Base-by-base conservation (phyloP, 257 asterid species). In the Solanum pimpinellifolium region DNA sequence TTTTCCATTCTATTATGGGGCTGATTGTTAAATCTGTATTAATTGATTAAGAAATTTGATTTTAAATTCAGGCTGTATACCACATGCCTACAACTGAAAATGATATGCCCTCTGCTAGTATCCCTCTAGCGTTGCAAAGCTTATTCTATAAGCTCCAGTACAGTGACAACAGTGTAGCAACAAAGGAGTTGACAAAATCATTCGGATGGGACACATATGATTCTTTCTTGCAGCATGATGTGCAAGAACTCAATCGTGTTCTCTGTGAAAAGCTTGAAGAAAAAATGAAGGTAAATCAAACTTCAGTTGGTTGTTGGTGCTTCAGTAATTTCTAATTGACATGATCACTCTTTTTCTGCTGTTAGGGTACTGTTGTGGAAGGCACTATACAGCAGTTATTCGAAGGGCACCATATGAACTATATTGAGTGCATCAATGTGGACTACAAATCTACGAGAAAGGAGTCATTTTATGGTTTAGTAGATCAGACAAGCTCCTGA, bases 181-280 rank as follows among this genome's bases (percentile, higher is more conserved):
- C 99, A 56, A 97, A 97, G 89, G 99, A 95, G 88, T 91, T 95
- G 94, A 97, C 99, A 31, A 95, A 94, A 88, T 97, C 99, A 46
- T 97, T 97, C 93, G 99, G 99, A 89, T 95, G 99, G 99, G 99
- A 95, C 90, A 95, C 98, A 6, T 93, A 94, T 89, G 99, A 97
- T 91, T 97, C 99, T 83, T 97, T 97, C 88, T 89, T 95, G 98
- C 99, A 97, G 91, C 99, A 97, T 89, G 99, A 97, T 60, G 98
- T 95, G 90, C 99, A 97, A 93, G 99, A 97, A 93, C 96, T 97
- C n/a, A 97, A 97, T 90, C 87, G 99, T 87, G 98, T 95, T 89
- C 89, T 97, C 89, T 94, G 93, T 49, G 99, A 95, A 88, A 97
- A 97, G 89, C 98, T 97, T 86, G 99, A 97, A 89, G 98, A 95